Evolutionary conservation across 164 flowering plant genomes (phyloP).

Genomic region (Nymphaea thermarum): DNA sequence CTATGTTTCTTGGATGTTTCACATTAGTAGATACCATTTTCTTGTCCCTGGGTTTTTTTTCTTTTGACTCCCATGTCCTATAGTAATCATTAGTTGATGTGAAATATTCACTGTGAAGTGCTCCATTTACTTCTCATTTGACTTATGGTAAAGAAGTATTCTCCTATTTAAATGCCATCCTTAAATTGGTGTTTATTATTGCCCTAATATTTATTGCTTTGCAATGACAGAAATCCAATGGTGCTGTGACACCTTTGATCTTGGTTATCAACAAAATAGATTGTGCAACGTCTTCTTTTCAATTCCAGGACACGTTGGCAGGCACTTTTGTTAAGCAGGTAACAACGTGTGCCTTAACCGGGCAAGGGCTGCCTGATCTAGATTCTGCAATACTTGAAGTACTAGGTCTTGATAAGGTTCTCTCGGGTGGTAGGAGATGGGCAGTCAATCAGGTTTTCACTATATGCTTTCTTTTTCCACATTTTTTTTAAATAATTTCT

Average conservation of each 20-base stretch:
- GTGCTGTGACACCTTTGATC: conserved; percentile 47
- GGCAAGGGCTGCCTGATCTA: conserved; percentile 64
- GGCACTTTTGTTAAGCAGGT: conserved; percentile 40
- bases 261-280: conserved; percentile 87
- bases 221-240: conserved; percentile 27
- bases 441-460: conserved; percentile 77
- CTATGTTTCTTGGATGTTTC: too few species aligned
- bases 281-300: conserved; percentile 35
- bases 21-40: too few species aligned
- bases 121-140: background rate
- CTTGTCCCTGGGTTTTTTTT: too few species aligned
- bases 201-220: background rate
- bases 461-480: background rate
- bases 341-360: conserved; percentile 72
- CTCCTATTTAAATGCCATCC: too few species aligned
- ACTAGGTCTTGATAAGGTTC: conserved; percentile 51
- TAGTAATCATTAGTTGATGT: too few species aligned
- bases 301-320: conserved; percentile 14
- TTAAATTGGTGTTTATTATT: too few species aligned
- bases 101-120: background rate
- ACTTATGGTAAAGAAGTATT: background rate
- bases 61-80: too few species aligned
- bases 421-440: conserved; percentile 75
- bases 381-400: conserved; percentile 60
- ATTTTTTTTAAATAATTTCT: background rate